These are phyloP conservation scores for Lichina pygmaea DNA, from an alignment of 495 filamentous ascomycete species.

Conservation along the genomic window DNA sequence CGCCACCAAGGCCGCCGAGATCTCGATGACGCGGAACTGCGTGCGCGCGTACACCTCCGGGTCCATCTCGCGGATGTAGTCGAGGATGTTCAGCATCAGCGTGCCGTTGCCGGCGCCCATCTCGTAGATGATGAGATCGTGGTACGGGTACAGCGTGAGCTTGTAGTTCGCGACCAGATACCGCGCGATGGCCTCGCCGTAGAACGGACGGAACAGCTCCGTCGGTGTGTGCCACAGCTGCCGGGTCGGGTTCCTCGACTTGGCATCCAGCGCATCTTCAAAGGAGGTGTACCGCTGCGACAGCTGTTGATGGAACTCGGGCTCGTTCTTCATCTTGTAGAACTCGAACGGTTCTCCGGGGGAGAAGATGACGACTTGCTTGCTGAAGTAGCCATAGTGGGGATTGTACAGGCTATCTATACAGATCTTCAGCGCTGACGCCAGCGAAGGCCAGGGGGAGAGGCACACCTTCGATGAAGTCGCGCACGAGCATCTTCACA, in stretches of 20 bases:
- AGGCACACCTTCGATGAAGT: constrained; percentile 78
- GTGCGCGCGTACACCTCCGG: constrained; percentile 85
- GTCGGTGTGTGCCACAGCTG: constrained; percentile 98
- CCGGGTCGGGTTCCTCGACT: constrained; percentile 39
- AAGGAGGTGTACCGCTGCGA: constrained; percentile 65
- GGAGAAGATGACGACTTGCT: constrained; percentile 87
- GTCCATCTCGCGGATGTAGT: constrained; percentile 78
- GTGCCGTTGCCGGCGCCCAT: constrained; percentile 96
- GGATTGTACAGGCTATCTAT: constrained; percentile 92
- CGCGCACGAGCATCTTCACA: constrained; percentile 88
- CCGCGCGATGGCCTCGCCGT: constrained; percentile 84
- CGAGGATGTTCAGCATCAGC: constrained; percentile 90
- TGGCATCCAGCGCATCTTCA: constrained; percentile 60
- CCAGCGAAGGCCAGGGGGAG: constrained; percentile 54
- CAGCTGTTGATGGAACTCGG: constrained; percentile 49
- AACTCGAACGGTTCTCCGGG: constrained; percentile 89
- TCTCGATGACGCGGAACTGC: constrained; percentile 86
- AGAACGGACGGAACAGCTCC: constrained; percentile 87
- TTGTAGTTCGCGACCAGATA: constrained; percentile 93
- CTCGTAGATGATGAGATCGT: constrained; percentile 95
- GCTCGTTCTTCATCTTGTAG: constrained; percentile 48
- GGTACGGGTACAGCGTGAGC: constrained; percentile 75
- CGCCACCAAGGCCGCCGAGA: constrained; percentile 50
- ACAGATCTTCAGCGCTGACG: constrained; percentile 46
- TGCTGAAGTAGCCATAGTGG: constrained; percentile 92